Evolutionary conservation across 768 basidiomycete species (phyloP), one percentile per base, ranked within the genome.

Genomic region (Suillus brevipes): DNA sequence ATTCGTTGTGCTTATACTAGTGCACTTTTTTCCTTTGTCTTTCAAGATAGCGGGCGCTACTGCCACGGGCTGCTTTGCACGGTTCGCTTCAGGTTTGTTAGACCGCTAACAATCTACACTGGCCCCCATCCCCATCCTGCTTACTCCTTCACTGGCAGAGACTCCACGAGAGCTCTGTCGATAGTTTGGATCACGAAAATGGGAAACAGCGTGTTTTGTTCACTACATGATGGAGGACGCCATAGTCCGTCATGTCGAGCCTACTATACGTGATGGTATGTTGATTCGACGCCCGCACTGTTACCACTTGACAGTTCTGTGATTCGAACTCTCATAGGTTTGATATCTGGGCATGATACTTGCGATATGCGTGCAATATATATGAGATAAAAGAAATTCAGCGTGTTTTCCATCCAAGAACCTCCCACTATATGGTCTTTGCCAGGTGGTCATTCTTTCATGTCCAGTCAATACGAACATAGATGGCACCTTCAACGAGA

Each of bases 231-330:
- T 28, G 70, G 69, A 63, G 59, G 63, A 57, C 20, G 31, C 40
- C 20, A 31, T 31, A 31, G 31, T 31, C 31, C 31, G 31, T 31
- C 2, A 70, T 68, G 71, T 68, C 69, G 1, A 65, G 62, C 0
- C 60, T 70, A 57, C 57, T 68, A 57, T 70, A 72, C 58, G 64
- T 72, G 5, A 65, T 70, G 9, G 69, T 72, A 23, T 2, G 65
- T 52, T 25, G 14, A 36, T 52, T 53, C 42, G 20, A 28, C 10
- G 7, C 43, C 57, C 38, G 25, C 23, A 6, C 5, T 14, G 45
- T 57, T 9, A 12, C 37, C 10, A 37, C 37, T 37, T 37, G 9
- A 12, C 37, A 37, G 10, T 37, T 37, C 37, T 37, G 71, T 72
- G 31, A 31, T 31, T 31, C 31, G 31, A 3, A 31, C 31, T 31